phyloP scores from a whole-genome alignment of 306 rosid species.

The Rosa multiflora region DNA sequence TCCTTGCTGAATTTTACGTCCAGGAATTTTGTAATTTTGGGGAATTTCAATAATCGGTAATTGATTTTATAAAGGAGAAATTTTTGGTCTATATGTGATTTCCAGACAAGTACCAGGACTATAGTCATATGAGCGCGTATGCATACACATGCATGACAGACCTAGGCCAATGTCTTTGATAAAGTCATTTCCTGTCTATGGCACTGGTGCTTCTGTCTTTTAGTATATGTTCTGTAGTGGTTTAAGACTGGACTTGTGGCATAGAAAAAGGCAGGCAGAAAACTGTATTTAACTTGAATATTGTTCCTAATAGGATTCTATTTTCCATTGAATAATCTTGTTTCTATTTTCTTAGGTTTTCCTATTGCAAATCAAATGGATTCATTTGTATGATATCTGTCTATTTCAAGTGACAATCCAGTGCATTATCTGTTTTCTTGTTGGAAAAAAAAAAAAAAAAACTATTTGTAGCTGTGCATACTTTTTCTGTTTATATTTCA shows the following conservation, averaged over 20 bases:
- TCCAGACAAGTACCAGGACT: not conserved
- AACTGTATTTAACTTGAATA: not conserved
- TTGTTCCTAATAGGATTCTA: not conserved
- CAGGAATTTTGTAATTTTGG: not conserved
- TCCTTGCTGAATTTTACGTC: not conserved
- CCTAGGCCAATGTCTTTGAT: not conserved
- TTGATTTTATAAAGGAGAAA: not conserved
- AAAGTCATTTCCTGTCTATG: not conserved
- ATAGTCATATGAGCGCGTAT: not conserved
- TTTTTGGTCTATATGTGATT: not conserved
- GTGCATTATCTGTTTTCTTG: not conserved
- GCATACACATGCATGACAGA: not conserved
- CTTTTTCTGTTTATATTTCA: not conserved
- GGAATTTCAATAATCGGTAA: not conserved
- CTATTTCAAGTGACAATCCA: not conserved
- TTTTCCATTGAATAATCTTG: not conserved
- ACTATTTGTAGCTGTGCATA: not conserved
- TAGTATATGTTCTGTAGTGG: not conserved
- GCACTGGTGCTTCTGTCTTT: not conserved
- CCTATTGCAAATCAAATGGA: not conserved
- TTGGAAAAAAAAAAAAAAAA: not conserved
- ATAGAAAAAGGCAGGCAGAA: not conserved
- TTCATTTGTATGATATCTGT: not conserved
- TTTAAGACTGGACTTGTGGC: not conserved
- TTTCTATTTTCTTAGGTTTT: not conserved